Conservation (phyloP, 768 basidiomycete genomes). For the Rhodosporidiobolus sp. region DNA sequence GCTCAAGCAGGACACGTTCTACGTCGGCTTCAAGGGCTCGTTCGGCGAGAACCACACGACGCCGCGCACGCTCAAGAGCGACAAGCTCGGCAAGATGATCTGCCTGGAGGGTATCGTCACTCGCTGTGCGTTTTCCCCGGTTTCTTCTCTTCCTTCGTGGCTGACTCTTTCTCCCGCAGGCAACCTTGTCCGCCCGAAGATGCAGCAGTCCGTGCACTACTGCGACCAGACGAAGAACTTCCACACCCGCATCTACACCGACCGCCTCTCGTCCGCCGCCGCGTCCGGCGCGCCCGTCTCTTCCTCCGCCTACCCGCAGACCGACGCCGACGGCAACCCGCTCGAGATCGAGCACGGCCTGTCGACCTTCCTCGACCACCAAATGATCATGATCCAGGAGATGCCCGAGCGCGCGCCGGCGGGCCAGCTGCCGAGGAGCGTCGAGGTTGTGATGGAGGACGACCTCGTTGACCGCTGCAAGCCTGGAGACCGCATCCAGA, state of each 20-base stretch:
- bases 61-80: slow-evolving; percentile 81
- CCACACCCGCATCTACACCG: slow-evolving; percentile 85
- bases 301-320: slow-evolving; percentile 79
- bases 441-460: slow-evolving; percentile 92
- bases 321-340: slow-evolving; percentile 81
- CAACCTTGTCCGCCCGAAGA: slow-evolving; percentile 95
- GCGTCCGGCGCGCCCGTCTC: slow-evolving; percentile 82
- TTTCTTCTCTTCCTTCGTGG: background rate
- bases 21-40: slow-evolving; percentile 87
- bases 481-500: slow-evolving; percentile 93
- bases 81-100: slow-evolving; percentile 92
- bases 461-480: slow-evolving; percentile 97
- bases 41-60: slow-evolving; percentile 98
- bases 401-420: slow-evolving; percentile 99
- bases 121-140: slow-evolving; percentile 59
- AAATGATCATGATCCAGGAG: slow-evolving; percentile 96
- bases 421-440: slow-evolving; percentile 91
- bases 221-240: slow-evolving; percentile 81
- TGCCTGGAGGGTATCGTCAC: slow-evolving; percentile 97
- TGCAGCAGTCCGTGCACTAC: slow-evolving; percentile 94
- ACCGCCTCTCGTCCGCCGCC: slow-evolving; percentile 69
- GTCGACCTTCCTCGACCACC: slow-evolving; percentile 90
- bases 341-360: slow-evolving; percentile 89
- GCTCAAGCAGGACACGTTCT: slow-evolving; percentile 69
- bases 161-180: slow-evolving; percentile 43